Evolutionary conservation across 768 basidiomycete species (phyloP).

Genomic region (Leccinum disarticulatum): DNA sequence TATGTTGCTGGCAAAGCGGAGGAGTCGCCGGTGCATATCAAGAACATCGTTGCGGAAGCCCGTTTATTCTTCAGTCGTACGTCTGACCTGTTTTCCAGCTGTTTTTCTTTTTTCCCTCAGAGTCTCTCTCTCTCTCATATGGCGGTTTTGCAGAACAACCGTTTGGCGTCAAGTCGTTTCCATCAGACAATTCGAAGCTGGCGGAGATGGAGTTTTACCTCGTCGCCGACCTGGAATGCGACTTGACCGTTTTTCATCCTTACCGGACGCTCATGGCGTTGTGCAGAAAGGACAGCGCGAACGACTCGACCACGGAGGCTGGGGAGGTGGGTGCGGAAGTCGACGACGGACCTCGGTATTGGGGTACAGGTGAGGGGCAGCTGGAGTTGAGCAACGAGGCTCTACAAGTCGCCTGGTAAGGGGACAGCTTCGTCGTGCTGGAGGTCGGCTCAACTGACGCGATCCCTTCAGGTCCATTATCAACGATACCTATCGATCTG

Average conservation of each 20-base stretch:
- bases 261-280: constrained; percentile 85
- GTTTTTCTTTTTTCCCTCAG: neutral
- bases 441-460: neutral
- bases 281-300: constrained; percentile 56
- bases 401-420: constrained; percentile 90
- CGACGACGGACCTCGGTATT: constrained; percentile 63
- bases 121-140: neutral
- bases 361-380: constrained; percentile 79
- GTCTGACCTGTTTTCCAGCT: constrained; percentile 23
- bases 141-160: constrained; percentile 48
- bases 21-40: constrained; percentile 93
- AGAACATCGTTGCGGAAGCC: constrained; percentile 85
- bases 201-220: constrained; percentile 99
- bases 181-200: constrained; percentile 84
- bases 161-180: constrained; percentile 77
- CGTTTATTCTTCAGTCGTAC: constrained; percentile 70
- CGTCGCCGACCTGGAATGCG: constrained; percentile 94
- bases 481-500: constrained; percentile 94
- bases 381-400: constrained; percentile 74
- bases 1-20: constrained; percentile 98
- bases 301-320: constrained; percentile 51
- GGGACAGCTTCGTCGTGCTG: neutral
- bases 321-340: constrained; percentile 51
- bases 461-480: constrained; percentile 79
- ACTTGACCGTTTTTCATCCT: constrained; percentile 91